These are phyloP conservation scores for Drechmeria coniospora DNA, from an alignment of 2,329 filamentous ascomycete species.

Conservation along the genomic window DNA sequence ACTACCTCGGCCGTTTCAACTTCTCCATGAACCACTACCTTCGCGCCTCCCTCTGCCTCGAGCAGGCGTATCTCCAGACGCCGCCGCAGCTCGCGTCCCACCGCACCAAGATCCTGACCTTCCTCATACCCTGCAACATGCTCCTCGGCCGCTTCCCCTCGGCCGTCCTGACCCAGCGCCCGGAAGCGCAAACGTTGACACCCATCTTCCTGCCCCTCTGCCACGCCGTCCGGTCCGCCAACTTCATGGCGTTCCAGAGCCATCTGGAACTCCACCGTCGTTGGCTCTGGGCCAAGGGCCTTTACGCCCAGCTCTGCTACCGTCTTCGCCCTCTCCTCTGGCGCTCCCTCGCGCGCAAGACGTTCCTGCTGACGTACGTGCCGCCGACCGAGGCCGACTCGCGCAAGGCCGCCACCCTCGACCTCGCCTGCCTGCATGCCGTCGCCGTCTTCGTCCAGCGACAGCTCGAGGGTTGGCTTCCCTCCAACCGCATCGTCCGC, in stretches of 20 bases:
- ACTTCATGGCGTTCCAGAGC: conserved; percentile 58
- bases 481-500: conserved; percentile 17
- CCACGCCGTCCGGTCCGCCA: conserved; percentile 53
- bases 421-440: conserved; percentile 51
- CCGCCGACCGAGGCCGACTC: conserved; percentile 39
- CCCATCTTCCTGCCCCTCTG: conserved; percentile 61
- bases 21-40: conserved; percentile 74
- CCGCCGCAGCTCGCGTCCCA: conserved; percentile 50
- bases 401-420: conserved; percentile 57
- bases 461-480: conserved; percentile 42
- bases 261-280: conserved; percentile 47
- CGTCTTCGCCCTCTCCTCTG: conserved; percentile 70
- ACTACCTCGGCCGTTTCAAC: conserved; percentile 83
- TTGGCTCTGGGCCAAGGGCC: conserved; percentile 63
- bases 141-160: conserved; percentile 75
- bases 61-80: conserved; percentile 64
- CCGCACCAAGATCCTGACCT: conserved; percentile 64
- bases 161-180: conserved; percentile 44
- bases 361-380: conserved; percentile 66
- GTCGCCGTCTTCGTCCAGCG: conserved; percentile 52
- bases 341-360: conserved; percentile 64
- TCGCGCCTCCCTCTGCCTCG: conserved; percentile 58
- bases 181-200: conserved; percentile 43
- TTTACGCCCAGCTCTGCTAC: conserved; percentile 61
- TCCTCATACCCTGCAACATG: conserved; percentile 69